These are phyloP conservation scores for Arachnopeziza araneosa DNA, from an alignment of 2,329 filamentous ascomycete species.

Conservation along the genomic window DNA sequence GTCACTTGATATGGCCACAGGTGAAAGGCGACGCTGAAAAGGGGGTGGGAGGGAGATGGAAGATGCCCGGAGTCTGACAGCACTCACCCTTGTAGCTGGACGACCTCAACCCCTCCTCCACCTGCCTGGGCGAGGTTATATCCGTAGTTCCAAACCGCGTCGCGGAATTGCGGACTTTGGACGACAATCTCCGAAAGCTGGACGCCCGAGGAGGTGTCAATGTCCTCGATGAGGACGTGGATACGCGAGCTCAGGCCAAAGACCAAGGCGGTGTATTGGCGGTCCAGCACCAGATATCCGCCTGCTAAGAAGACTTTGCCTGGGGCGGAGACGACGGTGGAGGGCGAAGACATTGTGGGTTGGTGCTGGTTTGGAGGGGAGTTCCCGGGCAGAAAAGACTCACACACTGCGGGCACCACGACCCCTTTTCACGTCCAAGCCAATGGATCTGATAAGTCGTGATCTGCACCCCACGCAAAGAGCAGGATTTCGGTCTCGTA, in stretches of 20 bases:
- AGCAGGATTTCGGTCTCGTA: not conserved
- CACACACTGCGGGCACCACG: not conserved
- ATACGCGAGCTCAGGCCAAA: slow-evolving; percentile 64
- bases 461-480: not conserved
- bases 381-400: not conserved
- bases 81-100: slow-evolving; percentile 70
- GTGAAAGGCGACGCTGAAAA: slow-evolving; percentile 1
- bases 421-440: not conserved
- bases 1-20: slow-evolving; percentile 3
- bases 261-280: slow-evolving; percentile 72
- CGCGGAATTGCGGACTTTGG: slow-evolving; percentile 82
- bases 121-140: slow-evolving; percentile 64
- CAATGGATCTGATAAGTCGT: not conserved
- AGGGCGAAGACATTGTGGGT: not conserved
- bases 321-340: slow-evolving; percentile 67
- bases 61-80: slow-evolving; percentile 1
- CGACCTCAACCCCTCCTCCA: slow-evolving; percentile 81
- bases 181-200: slow-evolving; percentile 69
- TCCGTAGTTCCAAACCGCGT: slow-evolving; percentile 83
- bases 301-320: slow-evolving; percentile 94
- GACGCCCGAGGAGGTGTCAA: slow-evolving; percentile 56
- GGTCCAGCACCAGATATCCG: slow-evolving; percentile 91
- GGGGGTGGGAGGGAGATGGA: not conserved
- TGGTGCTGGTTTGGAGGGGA: not conserved
- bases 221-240: slow-evolving; percentile 55